Evolutionary conservation across 306 rosid species (phyloP).

Genomic region (Oxytropis ochrocephala): DNA sequence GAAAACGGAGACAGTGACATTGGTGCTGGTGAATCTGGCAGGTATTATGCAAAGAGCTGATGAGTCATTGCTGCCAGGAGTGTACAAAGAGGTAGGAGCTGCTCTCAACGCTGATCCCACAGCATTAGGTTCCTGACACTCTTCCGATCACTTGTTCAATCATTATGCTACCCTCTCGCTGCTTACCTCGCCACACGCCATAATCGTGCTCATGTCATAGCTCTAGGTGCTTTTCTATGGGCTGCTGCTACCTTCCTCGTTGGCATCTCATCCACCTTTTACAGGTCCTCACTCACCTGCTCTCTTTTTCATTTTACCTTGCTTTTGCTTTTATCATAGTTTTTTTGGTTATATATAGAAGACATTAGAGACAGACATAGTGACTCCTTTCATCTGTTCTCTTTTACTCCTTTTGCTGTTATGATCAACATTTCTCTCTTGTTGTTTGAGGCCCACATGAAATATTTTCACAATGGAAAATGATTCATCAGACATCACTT

Average conservation of each 20-base stretch:
- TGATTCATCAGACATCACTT: not conserved
- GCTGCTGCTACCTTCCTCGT: constrained; percentile 88
- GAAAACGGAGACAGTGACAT: constrained; percentile 52
- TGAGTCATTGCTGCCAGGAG: constrained; percentile 75
- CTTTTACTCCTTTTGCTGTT: not conserved
- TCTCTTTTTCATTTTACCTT: not conserved
- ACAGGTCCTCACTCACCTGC: constrained; percentile 59
- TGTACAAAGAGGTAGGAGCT: constrained; percentile 65
- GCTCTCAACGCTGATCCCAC: constrained; percentile 77
- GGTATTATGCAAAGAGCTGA: constrained; percentile 75
- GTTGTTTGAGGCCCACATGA: not conserved
- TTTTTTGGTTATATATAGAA: too few relatives aligned
- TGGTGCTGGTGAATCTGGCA: constrained; percentile 62
- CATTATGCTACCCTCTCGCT: constrained; percentile 64
- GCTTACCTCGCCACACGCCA: constrained; percentile 67
- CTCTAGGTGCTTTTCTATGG: constrained; percentile 89
- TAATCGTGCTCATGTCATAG: constrained; percentile 82
- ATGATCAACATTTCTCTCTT: too few relatives aligned
- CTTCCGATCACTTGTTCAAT: constrained; percentile 68
- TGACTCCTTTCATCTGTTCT: not conserved
- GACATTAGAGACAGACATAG: not conserved
- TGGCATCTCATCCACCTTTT: constrained; percentile 75
- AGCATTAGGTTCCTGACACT: constrained; percentile 77
- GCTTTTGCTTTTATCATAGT: not conserved
- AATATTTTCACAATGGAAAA: not conserved